Evolutionary conservation across 1,284 basidiomycete genomes (phyloP), one percentile per base, ranked within the genome.

Genomic region (Rhodofomes roseus): DNA sequence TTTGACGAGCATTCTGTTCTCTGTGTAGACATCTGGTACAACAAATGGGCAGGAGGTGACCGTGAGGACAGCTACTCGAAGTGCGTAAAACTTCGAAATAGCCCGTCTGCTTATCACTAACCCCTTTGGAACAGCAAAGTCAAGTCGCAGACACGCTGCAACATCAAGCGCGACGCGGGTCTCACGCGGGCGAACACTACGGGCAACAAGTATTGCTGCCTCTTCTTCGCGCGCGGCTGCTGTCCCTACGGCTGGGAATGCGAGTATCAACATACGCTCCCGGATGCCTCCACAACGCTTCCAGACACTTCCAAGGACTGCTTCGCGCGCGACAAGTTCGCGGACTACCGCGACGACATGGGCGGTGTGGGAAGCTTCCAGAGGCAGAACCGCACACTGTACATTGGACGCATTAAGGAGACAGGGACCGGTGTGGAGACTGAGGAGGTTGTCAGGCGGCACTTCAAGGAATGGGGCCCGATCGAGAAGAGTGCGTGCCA

Each of bases 291-390:
- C 56, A 77, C 80, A 59, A 80, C 85, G 25, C 78, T 96, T 7
- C 92, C 94, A 0, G 96, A 98, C 74, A 89, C 90, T 52, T 95
- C 95, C 4, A 92, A 95, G 71, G 96, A 99, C 74, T 95, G 95
- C 73, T 99, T 99, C 71, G 95, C 95, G 0, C 82, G 96, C 57
- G 95, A 98, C 78, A 98, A 98, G 77, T 97, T 98, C 74, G 82
- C 95, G 1, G 95, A 96, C 73, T 99, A 98, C 77, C 82, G 96
- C 64, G 96, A 99, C 73, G 97, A 99, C 75, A 99, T 99, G 96
- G 97, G 96, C 66, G 96, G 96, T 73, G 96, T 98, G 25, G 96
- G 96, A 22, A 94, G 92, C 58, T 98, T 99, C 77, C 92, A 90
- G 70, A 80, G 95, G 43, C 87, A 95, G 73, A 99, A 99, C 73